Evolutionary conservation across 495 filamentous ascomycete genomes (phyloP).

Genomic region (Daldinia childiae): DNA sequence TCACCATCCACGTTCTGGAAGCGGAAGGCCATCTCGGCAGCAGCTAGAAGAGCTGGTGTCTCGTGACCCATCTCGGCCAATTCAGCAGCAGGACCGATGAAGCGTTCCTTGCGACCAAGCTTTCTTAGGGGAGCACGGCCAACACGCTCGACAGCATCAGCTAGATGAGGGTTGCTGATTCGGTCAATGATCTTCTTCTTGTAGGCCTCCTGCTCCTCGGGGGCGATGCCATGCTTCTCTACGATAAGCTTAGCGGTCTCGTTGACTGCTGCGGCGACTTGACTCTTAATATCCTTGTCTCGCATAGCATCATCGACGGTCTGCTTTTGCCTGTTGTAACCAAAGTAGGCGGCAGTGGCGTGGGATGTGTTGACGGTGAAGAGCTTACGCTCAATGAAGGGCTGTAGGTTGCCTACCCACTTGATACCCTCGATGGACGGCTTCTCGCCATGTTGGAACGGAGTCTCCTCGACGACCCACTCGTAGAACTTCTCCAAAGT

Average conservation of each 20-base stretch:
- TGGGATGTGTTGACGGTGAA: slow-evolving; percentile 99
- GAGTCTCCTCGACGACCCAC: slow-evolving; percentile 91
- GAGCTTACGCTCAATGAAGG: slow-evolving; percentile 98
- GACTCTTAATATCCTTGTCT: slow-evolving; percentile 70
- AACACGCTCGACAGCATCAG: slow-evolving; percentile 93
- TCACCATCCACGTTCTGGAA: slow-evolving; percentile 93
- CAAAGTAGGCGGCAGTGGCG: slow-evolving; percentile 96
- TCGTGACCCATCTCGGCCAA: slow-evolving; percentile 80
- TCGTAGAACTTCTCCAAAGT: slow-evolving; percentile 98
- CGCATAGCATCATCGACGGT: slow-evolving; percentile 83
- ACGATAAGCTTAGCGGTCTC: slow-evolving; percentile 88
- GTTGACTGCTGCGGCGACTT: slow-evolving; percentile 76
- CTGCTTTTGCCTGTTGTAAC: slow-evolving; percentile 80
- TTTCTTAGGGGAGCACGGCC: slow-evolving; percentile 95
- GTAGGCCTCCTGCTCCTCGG: slow-evolving; percentile 84
- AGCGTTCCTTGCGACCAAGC: slow-evolving; percentile 89
- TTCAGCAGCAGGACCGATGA: slow-evolving; percentile 89
- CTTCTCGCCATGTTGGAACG: slow-evolving; percentile 68
- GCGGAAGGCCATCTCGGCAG: slow-evolving; percentile 84
- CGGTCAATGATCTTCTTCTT: slow-evolving; percentile 90
- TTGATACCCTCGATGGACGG: slow-evolving; percentile 87
- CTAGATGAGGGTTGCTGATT: slow-evolving; percentile 93
- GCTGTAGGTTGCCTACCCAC: slow-evolving; percentile 88
- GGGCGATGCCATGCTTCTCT: slow-evolving; percentile 81
- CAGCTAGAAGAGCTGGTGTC: slow-evolving; percentile 73